These are phyloP conservation scores for Fusarium avenaceum DNA, from an alignment of 2,329 filamentous ascomycete genomes.

Conservation along the genomic window DNA sequence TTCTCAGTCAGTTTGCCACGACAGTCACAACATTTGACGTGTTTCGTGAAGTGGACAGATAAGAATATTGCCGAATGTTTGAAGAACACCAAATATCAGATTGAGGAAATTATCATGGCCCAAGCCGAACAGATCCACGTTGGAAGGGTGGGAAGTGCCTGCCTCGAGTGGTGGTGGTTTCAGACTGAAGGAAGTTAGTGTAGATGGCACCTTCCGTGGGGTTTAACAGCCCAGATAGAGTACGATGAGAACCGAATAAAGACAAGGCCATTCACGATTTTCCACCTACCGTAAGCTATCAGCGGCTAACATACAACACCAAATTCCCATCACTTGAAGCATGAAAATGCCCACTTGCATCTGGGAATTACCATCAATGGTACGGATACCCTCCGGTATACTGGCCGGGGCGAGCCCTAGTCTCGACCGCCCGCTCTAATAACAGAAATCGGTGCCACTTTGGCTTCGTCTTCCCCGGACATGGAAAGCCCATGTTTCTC, in stretches of 20 bases:
- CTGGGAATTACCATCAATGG: not conserved
- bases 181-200: constrained; percentile 5
- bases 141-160: not conserved
- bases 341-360: constrained; percentile 1
- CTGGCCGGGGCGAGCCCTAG: constrained; percentile 15
- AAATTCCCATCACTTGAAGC: not conserved
- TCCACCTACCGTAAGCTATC: constrained; percentile 1
- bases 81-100: not conserved
- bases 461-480: constrained; percentile 16
- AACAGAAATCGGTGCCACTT: constrained; percentile 13
- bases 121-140: not conserved
- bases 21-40: not conserved
- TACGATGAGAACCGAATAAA: not conserved
- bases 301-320: not conserved
- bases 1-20: constrained; percentile 18
- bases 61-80: not conserved
- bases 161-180: not conserved
- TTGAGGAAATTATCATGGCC: not conserved
- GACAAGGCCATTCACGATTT: not conserved
- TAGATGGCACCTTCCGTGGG: constrained; percentile 6
- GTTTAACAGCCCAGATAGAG: not conserved
- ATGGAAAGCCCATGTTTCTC: constrained; percentile 11
- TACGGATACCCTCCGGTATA: not conserved
- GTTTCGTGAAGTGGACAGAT: not conserved
- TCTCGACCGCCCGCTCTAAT: not conserved